Evolutionary conservation across 495 filamentous ascomycete species (phyloP).

Genomic region (Neurospora tetrasperma): DNA sequence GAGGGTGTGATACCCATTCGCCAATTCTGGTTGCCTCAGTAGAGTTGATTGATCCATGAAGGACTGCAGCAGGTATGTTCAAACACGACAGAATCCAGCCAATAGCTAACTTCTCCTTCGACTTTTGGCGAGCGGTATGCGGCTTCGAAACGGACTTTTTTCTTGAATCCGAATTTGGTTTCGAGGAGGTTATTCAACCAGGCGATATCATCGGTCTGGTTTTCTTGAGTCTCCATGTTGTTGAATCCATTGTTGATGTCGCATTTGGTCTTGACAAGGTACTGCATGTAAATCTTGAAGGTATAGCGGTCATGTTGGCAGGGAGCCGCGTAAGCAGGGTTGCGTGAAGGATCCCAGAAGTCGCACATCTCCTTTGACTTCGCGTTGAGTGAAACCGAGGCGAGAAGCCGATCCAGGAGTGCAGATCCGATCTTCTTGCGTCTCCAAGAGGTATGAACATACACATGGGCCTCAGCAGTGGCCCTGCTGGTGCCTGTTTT

Average conservation of each 20-base stretch:
- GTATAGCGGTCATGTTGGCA: constrained; percentile 13
- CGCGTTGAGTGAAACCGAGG: constrained; percentile 16
- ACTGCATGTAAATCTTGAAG: constrained; percentile 18
- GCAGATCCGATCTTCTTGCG: constrained; percentile 26
- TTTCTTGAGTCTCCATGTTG: constrained; percentile 5
- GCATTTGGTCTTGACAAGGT: constrained; percentile 13
- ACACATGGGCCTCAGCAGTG: constrained; percentile 22
- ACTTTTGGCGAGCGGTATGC: constrained; percentile 7
- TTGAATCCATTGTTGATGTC: background rate
- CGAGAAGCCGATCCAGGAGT: constrained; percentile 27
- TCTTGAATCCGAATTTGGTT: constrained; percentile 14
- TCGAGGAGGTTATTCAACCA: constrained; percentile 21
- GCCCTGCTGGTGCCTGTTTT: constrained; percentile 12
- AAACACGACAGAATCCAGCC: constrained; percentile 20
- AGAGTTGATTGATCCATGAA: background rate
- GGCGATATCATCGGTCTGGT: constrained; percentile 12
- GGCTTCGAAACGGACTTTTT: constrained; percentile 11
- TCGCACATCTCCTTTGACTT: constrained; percentile 15
- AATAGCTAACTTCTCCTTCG: background rate
- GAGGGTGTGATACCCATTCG: background rate
- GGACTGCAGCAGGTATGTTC: constrained; percentile 16
- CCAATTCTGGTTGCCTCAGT: background rate
- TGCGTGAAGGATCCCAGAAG: constrained; percentile 18
- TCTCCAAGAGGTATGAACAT: constrained; percentile 24
- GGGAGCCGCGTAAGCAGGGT: constrained; percentile 10